Conservation (phyloP, 352 stramenopile species). For the Blastocystis sp. region DNA sequence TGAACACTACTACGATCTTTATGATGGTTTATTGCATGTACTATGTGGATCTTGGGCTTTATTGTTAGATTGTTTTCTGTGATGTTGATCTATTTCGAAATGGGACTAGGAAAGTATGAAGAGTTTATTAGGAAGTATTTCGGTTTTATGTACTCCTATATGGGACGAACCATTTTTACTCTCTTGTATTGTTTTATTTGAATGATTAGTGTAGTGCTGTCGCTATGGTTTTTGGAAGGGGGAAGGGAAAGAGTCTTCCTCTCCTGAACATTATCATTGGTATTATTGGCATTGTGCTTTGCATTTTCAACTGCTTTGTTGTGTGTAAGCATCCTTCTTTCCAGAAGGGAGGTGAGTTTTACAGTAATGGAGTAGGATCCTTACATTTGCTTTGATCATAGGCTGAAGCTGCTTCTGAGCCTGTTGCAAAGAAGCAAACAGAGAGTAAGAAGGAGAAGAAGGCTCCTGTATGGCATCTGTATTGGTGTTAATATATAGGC, state of each 20-base stretch:
- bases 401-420: not conserved
- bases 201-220: slow-evolving; percentile 3
- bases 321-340: slow-evolving; percentile 60
- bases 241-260: not conserved
- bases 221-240: slow-evolving; percentile 30
- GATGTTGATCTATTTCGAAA: slow-evolving; percentile 52
- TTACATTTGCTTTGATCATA: not conserved
- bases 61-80: slow-evolving; percentile 10
- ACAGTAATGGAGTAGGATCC: not conserved
- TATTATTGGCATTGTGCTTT: slow-evolving; percentile 47
- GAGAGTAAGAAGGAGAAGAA: slow-evolving; percentile 14
- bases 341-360: slow-evolving; percentile 62
- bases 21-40: slow-evolving; percentile 58
- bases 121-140: slow-evolving; percentile 60
- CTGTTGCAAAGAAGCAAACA: slow-evolving; percentile 28
- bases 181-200: slow-evolving; percentile 35
- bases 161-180: slow-evolving; percentile 55
- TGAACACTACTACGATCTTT: slow-evolving; percentile 17
- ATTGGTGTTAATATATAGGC: not conserved
- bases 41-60: not conserved
- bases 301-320: slow-evolving; percentile 58
- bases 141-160: slow-evolving; percentile 61
- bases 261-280: slow-evolving; percentile 18
- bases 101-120: slow-evolving; percentile 42
- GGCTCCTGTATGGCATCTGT: not conserved